Evolutionary conservation across 495 filamentous ascomycete genomes (phyloP).

Genomic region (Hypoxylon rickii): DNA sequence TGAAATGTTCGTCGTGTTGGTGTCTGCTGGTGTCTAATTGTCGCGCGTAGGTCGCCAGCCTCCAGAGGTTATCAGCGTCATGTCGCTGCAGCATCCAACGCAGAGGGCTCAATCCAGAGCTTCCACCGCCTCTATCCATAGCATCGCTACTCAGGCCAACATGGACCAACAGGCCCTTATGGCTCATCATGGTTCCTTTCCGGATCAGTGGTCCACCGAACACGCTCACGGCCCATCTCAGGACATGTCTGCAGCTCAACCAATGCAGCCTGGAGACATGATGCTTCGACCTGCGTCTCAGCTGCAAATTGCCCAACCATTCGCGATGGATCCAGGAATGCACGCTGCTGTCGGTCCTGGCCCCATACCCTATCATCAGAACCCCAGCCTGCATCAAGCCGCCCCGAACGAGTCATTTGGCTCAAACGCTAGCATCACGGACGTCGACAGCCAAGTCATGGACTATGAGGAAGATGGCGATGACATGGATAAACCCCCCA

Average conservation of each 20-base stretch:
- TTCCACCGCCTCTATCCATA: slow-evolving; percentile 83
- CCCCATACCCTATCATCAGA: slow-evolving; percentile 56
- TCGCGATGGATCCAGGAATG: slow-evolving; percentile 55
- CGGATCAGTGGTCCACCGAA: slow-evolving; percentile 59
- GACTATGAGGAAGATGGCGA: slow-evolving; percentile 72
- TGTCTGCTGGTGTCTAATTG: slow-evolving; percentile 15
- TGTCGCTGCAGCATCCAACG: slow-evolving; percentile 46
- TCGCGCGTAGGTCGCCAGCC: slow-evolving; percentile 23
- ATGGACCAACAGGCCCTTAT: slow-evolving; percentile 60
- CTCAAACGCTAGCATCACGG: slow-evolving; percentile 64
- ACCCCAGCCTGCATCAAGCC: slow-evolving; percentile 57
- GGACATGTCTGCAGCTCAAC: slow-evolving; percentile 42
- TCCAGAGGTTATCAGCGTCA: slow-evolving; percentile 24
- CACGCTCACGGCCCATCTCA: slow-evolving; percentile 53
- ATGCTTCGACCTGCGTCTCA: slow-evolving; percentile 62
- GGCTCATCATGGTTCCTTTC: slow-evolving; percentile 55
- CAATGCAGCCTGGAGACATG: slow-evolving; percentile 69
- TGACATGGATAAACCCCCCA: too few relatives aligned
- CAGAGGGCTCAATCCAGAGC: slow-evolving; percentile 77
- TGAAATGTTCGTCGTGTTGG: too few relatives aligned
- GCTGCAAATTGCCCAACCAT: slow-evolving; percentile 57
- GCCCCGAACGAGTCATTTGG: slow-evolving; percentile 57
- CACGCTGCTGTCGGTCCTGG: slow-evolving; percentile 54
- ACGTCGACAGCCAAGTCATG: slow-evolving; percentile 67
- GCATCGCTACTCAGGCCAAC: slow-evolving; percentile 67